Evolutionary conservation across 106 monocot genomes (phyloP), one percentile per base, ranked within the genome.

Genomic region (Dendrobium huoshanense): DNA sequence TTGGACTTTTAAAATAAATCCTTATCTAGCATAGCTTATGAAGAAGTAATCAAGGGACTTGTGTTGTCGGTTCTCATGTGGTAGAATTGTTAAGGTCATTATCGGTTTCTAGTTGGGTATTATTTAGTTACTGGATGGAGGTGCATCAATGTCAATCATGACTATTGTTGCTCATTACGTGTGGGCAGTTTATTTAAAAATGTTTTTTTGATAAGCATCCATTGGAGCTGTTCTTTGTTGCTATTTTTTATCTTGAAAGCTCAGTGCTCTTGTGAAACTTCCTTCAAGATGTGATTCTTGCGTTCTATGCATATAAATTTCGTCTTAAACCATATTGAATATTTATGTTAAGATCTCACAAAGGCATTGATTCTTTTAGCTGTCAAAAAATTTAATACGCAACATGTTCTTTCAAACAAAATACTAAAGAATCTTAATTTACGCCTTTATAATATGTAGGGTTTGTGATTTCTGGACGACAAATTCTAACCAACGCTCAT

Each of bases 401-500:
- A 74, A 42, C 42, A 43, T 43, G 11, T 17, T 43, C 1, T 48
- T 13, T 15, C 10, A 20, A 49, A 9, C 19, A 42, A 73, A 25
- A 25, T 48, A 25, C 10, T 76, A 49, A 74, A 41, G 41, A 42
- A 47, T 24, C 75, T 75, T 75, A 20, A 2, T 73, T 41, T 0
- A 75, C 76, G 17, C 49, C 67, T 55, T 22, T 18, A 83, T 81
- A 27, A 85, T 82, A 58, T 90, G 31, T 42, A 98, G 99, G 99
- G 15, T 99, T 99, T 88, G 93, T 95, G 61, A 86, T 99, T 86
- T 80, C 85, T 80, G 89, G 93, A 75, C 67, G 79, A 67, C 85
- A 91, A 73, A 99, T 99, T 74, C 55, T 99, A 79, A 99, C 99
- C 43, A 99, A 99, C 86, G 99, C 99, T 79, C 99, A 99, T 87